Base-by-base conservation (phyloP, 805 yeast species). In the Wickerhamiella hasegawae region DNA sequence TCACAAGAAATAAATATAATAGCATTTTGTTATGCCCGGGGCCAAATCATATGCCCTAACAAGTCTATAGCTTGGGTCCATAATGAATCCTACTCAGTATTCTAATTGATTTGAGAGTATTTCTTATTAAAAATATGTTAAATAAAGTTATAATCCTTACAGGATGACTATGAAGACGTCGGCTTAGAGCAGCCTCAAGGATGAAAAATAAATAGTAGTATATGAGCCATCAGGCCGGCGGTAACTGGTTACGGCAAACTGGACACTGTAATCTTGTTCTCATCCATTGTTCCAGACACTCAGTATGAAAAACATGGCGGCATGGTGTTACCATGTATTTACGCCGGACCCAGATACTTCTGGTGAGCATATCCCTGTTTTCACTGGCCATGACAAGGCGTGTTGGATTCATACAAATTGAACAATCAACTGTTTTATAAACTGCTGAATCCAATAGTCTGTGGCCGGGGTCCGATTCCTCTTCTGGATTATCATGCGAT, bases 221-320 rank as follows among this genome's bases (percentile, higher is more conserved):
- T 4, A 6, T 16, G 15, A 23, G 4, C 4, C 8, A 4, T 17
- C 17, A 29, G 18, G 24, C 59, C 1, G 95, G 94, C 2, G 96
- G 96, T 28, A 87, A 59, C 17, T 82, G 69, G 37, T 72, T 71
- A 48, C 96, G 68, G 57, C 97, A 87, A 5, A 84, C 85, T 1
- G 97, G 97, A 57, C 97, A 87, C 49, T 84, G 94, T 34, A 87
- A 57, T 48, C 84, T 81, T 52, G 82, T 79, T 53, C 75, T 71
- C 95, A 87, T 83, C 96, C 96, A 87, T 42, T 69, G 72, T 51
- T 81, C 92, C 43, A 87, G 60, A 58, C 97, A 85, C n/a, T 69
- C 74, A 2, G 82, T 68, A 51, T 85, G 96, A 68, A 84, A 87
- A 8, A 83, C 72, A 53, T 85, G 97, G 28, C 73, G 65, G 55